Base-by-base conservation (phyloP, 495 filamentous ascomycete species). In the Physcia stellaris region DNA sequence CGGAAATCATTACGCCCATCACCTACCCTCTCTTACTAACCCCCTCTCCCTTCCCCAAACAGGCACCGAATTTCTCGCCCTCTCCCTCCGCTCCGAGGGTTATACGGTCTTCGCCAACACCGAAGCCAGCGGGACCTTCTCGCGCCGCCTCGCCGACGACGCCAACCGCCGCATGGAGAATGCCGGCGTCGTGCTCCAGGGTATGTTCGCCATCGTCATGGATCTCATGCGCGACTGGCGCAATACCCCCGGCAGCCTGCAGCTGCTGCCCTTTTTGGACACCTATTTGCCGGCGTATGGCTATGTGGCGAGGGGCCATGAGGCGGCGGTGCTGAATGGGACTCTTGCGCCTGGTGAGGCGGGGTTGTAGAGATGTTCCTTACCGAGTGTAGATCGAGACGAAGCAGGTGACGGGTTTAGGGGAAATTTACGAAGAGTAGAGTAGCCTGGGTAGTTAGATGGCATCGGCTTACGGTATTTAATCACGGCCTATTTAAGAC, bases 161-260 rank as follows among this genome's bases (percentile, higher is more conserved):
- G 63, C 73, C 6, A 85, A 86, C 51, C 57, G 64, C 18, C 67
- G 78, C 9, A 80, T 87, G 75, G 57, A 71, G 37, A 48, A 55
- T 10, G 75, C 77, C 0, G 82, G 81, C 6, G 82, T 85, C 6
- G 72, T 79, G 7, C 52, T 71, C 6, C 64, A 76, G 45, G 71
- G 70, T 4, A 54, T 77, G 39, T 86, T 86, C 41, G 67, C 58
- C n/a, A 76, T 87, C 46, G 58, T 74, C 5, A 64, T 66, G 47
- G 80, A 86, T 52, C 55, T 87, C 43, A 86, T 86, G 80, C 64
- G 80, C 11, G 81, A 86, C 58, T 85, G 82, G 81, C 63, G 80
- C 16, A 62, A 67, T 36, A 73, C 64, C 0, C 80, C 80, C n/a
- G 81, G 80, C 10, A 57, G 76, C 6, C 29, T 39, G 10, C 62